Conservation (phyloP, 106 monocot species). For the Vanilla planifolia region DNA sequence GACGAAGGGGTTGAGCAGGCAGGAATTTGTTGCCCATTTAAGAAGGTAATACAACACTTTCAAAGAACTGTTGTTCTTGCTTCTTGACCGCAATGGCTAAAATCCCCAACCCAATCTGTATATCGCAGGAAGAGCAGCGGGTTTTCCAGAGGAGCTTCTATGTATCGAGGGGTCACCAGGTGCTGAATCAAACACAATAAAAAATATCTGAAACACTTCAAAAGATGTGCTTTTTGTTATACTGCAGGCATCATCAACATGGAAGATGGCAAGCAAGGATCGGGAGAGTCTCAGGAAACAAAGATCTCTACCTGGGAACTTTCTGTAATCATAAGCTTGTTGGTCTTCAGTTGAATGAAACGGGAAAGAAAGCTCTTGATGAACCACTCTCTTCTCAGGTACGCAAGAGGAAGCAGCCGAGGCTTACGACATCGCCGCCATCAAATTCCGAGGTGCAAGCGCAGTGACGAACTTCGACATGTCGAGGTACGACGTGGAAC, state of each 20-base stretch:
- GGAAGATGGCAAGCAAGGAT: constrained; percentile 94
- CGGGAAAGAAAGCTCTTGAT: too few species aligned
- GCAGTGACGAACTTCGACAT: constrained; percentile 59
- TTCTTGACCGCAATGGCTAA: background rate
- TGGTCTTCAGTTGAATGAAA: too few species aligned
- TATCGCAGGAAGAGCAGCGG: constrained; percentile 86
- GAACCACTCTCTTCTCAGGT: too few species aligned
- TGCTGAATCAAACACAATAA: constrained; percentile 9
- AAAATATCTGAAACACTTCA: too few species aligned
- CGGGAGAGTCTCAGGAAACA: constrained; percentile 95
- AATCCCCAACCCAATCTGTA: background rate
- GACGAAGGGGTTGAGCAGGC: constrained; percentile 61
- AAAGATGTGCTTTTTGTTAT: constrained; percentile 3
- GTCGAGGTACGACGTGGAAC: constrained; percentile 33
- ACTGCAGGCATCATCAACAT: constrained; percentile 27
- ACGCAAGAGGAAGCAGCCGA: constrained; percentile 67
- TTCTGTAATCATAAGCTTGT: constrained; percentile 2
- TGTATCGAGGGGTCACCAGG: constrained; percentile 98
- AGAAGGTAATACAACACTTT: constrained; percentile 20
- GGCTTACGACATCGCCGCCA: constrained; percentile 65
- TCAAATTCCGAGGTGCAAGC: constrained; percentile 55
- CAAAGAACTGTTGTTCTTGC: background rate
- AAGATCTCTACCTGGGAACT: constrained; percentile 77
- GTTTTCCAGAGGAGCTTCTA: constrained; percentile 92
- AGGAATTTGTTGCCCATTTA: constrained; percentile 61